A percentile compares a stretch with the other conserved stretches of the same genome.
Evolutionary conservation across 2,329 filamentous ascomycete genomes (phyloP).

Genomic region (Pestalotiopsis sp.): DNA sequence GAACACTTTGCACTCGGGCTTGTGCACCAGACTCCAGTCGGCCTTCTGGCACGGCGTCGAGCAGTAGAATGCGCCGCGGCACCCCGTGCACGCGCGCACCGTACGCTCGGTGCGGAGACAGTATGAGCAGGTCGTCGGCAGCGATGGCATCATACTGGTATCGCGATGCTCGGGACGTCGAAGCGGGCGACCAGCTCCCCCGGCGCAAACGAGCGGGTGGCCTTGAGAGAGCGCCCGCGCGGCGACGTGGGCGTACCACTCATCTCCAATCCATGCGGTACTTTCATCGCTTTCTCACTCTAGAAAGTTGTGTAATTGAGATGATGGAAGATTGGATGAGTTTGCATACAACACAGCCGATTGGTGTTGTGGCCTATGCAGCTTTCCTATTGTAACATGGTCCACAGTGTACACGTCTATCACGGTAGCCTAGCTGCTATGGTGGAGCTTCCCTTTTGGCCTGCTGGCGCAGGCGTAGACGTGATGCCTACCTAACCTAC

Average conservation of each 20-base stretch:
- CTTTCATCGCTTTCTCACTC: too few relatives aligned
- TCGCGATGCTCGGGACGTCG: slow-evolving; percentile 43
- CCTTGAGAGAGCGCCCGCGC: slow-evolving; percentile 48
- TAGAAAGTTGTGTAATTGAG: too few relatives aligned
- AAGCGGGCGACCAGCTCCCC: slow-evolving; percentile 50
- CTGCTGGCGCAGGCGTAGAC: too few relatives aligned
- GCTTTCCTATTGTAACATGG: too few relatives aligned
- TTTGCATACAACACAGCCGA: too few relatives aligned
- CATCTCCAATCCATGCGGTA: slow-evolving; percentile 16
- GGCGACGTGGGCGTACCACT: slow-evolving; percentile 14
- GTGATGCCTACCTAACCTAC: too few relatives aligned
- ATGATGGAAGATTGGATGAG: too few relatives aligned
- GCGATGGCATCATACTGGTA: slow-evolving; percentile 43
- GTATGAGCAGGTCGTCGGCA: slow-evolving; percentile 47
- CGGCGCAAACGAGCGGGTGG: slow-evolving; percentile 42
- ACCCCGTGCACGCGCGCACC: slow-evolving; percentile 50
- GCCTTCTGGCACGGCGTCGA: slow-evolving; percentile 52
- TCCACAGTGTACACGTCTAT: too few relatives aligned
- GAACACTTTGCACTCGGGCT: slow-evolving; percentile 54
- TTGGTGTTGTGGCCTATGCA: too few relatives aligned
- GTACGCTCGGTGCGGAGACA: slow-evolving; percentile 39
- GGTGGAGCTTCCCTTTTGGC: too few relatives aligned
- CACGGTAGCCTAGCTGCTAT: too few relatives aligned
- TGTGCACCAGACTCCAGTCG: slow-evolving; percentile 55
- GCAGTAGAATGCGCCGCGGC: slow-evolving; percentile 58